Evolutionary conservation across 1,284 basidiomycete genomes (phyloP).

Genomic region (Rhodotorula sp.): DNA sequence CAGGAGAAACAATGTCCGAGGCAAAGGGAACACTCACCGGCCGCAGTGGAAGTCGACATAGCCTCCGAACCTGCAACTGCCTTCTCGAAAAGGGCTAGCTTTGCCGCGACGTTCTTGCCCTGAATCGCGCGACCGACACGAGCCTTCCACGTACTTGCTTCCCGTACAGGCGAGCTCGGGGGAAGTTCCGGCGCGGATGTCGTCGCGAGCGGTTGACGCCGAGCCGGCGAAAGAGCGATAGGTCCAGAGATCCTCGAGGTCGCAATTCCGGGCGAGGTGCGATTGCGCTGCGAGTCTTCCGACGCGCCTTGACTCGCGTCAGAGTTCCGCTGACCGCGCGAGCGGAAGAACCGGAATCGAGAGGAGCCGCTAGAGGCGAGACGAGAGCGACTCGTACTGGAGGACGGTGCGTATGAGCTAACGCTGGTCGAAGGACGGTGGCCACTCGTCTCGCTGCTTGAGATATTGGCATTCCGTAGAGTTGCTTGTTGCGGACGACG

Average conservation of each 20-base stretch:
- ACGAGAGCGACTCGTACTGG: conserved; percentile 4
- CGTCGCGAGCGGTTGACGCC: too few relatives aligned
- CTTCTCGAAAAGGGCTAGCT: conserved; percentile 11
- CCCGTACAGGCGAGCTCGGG: not conserved
- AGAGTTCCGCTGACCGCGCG: conserved; percentile 14
- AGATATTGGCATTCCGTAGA: not conserved
- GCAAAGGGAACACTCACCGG: not conserved
- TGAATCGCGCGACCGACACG: conserved; percentile 9
- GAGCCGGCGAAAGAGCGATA: conserved; percentile 2
- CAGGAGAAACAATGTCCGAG: too few relatives aligned
- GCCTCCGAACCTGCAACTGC: not conserved
- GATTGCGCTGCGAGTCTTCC: not conserved
- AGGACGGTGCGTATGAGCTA: conserved; percentile 20
- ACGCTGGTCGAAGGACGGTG: conserved; percentile 17
- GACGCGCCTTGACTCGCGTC: not conserved
- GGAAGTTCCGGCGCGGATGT: not conserved
- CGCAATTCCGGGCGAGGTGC: conserved; percentile 1
- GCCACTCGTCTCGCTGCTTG: conserved; percentile 7
- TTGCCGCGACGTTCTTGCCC: conserved; percentile 20
- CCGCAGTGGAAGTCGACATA: not conserved
- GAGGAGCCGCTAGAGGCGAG: conserved; percentile 2
- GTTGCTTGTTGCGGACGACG: not conserved
- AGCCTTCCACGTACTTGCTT: conserved; percentile 8
- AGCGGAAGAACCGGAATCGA: conserved; percentile 23
- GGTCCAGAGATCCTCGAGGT: conserved; percentile 19